Conservation (phyloP, 139 green algal species). For the Chlorella sorokiniana region DNA sequence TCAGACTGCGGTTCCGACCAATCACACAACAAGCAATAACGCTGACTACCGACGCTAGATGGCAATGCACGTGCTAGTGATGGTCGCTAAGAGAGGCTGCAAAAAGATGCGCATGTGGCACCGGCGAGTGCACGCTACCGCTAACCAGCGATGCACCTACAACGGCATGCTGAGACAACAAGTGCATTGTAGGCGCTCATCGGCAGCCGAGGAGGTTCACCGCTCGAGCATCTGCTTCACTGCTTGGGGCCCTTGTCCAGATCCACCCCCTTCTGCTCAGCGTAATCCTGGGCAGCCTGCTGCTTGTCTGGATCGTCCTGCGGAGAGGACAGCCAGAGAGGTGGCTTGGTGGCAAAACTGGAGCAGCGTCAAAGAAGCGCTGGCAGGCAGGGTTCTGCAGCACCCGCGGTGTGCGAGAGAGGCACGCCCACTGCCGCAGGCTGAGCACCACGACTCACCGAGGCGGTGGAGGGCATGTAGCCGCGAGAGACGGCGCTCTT, state of each 20-base stretch:
- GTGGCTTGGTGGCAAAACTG: not conserved
- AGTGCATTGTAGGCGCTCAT: too few relatives aligned
- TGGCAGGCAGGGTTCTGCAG: too few relatives aligned
- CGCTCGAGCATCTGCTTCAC: not conserved
- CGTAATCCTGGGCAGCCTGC: conserved; percentile 23
- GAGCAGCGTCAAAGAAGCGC: not conserved
- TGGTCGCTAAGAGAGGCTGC: too few relatives aligned
- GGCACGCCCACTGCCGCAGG: not conserved
- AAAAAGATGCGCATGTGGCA: too few relatives aligned
- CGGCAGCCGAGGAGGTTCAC: too few relatives aligned
- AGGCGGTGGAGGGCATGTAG: conserved; percentile 16
- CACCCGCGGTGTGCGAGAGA: too few relatives aligned
- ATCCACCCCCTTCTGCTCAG: conserved; percentile 15
- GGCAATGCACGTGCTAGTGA: too few relatives aligned
- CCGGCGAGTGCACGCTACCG: too few relatives aligned
- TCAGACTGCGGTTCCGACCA: too few relatives aligned
- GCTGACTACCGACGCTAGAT: too few relatives aligned
- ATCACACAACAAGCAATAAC: too few relatives aligned
- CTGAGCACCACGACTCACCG: not conserved
- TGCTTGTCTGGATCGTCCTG: conserved; percentile 5
- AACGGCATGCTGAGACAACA: not conserved
- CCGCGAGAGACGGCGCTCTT: conserved; percentile 21
- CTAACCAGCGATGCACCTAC: too few relatives aligned
- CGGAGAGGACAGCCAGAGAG: not conserved
- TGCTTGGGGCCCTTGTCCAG: conserved; percentile 3